A percentile compares a stretch with the other conserved stretches of the same genome.
Evolutionary conservation across 352 stramenopile species (phyloP).

Genomic region (Pythium coloratum): DNA sequence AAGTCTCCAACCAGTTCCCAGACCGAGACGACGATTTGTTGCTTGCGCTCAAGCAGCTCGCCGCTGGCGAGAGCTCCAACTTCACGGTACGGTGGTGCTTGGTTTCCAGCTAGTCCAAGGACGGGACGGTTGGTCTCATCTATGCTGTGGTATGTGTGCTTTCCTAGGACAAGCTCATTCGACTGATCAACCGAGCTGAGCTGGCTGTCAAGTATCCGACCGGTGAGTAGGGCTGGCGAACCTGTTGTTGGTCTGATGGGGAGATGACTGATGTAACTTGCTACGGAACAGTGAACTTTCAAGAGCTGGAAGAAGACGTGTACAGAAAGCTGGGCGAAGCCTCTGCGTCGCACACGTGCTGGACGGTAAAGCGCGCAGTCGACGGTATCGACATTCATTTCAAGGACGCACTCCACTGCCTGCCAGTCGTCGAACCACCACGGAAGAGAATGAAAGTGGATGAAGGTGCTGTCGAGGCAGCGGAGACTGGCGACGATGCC

Average conservation of each 20-base stretch:
- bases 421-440: slow-evolving; percentile 65
- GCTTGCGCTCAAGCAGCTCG: slow-evolving; percentile 62
- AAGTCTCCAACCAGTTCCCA: slow-evolving; percentile 82
- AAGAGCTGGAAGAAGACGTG: slow-evolving; percentile 80
- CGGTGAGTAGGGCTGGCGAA: slow-evolving; percentile 29
- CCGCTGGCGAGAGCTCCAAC: slow-evolving; percentile 64
- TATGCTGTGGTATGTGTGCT: background rate
- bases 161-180: slow-evolving; percentile 73
- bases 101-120: no score
- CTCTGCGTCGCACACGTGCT: slow-evolving; percentile 68
- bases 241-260: background rate
- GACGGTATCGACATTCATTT: slow-evolving; percentile 81
- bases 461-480: slow-evolving; percentile 5
- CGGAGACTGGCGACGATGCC: slow-evolving; percentile 15
- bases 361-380: slow-evolving; percentile 66
- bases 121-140: no score
- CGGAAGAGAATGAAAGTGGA: slow-evolving; percentile 70
- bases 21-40: slow-evolving; percentile 83
- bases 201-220: slow-evolving; percentile 75
- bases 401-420: slow-evolving; percentile 71
- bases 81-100: slow-evolving; percentile 55
- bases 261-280: background rate
- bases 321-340: slow-evolving; percentile 69
- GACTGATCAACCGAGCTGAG: slow-evolving; percentile 84
- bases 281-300: slow-evolving; percentile 64